A percentile compares a stretch with the other conserved stretches of the same genome.
These are phyloP conservation scores for Aspergillus bertholletiae DNA, from an alignment of 495 filamentous ascomycete genomes.

Conservation along the genomic window DNA sequence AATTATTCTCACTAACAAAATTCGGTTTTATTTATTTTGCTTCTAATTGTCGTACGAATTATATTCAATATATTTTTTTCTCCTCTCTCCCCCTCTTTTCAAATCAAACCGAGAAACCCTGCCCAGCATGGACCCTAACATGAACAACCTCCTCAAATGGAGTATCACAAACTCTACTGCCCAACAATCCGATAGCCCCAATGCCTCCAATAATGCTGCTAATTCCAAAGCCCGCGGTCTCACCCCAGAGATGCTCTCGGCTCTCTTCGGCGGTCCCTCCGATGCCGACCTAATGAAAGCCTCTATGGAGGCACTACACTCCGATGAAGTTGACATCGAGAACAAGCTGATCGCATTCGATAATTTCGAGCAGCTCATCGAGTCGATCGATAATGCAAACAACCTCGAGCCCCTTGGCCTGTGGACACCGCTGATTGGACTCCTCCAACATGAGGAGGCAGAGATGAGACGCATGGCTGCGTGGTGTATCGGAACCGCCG, in stretches of 20 bases:
- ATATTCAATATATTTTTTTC: no score
- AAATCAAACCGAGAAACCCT: no score
- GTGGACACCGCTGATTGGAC: constrained; percentile 73
- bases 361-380: constrained; percentile 91
- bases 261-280: constrained; percentile 74
- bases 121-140: constrained; percentile 49
- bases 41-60: no score
- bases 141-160: constrained; percentile 90
- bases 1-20: no score
- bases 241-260: constrained; percentile 61
- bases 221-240: constrained; percentile 41
- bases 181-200: constrained; percentile 25
- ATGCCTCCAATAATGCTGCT: constrained; percentile 27
- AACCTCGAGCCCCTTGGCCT: constrained; percentile 73
- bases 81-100: no score
- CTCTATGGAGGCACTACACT: constrained; percentile 69
- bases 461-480: constrained; percentile 79
- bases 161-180: constrained; percentile 71
- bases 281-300: constrained; percentile 89
- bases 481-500: constrained; percentile 90
- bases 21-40: no score
- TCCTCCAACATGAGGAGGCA: constrained; percentile 62
- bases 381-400: constrained; percentile 92
- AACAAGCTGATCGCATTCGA: constrained; percentile 87
- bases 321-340: constrained; percentile 61